These are phyloP conservation scores for Xylariaceae sp. DNA, from an alignment of 2,329 filamentous ascomycete genomes.

Conservation along the genomic window DNA sequence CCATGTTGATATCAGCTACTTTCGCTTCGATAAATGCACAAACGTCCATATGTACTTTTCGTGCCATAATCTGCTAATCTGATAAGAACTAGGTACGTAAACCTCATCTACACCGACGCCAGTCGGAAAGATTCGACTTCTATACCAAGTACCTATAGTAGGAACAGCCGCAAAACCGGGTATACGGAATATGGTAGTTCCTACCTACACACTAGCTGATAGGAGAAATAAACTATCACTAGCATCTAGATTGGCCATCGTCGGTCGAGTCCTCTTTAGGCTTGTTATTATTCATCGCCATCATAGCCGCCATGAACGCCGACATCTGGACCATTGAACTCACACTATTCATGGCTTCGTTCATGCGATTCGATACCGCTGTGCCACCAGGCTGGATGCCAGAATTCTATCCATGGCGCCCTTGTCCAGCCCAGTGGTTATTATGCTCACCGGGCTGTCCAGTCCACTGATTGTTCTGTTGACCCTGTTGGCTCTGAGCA, in stretches of 20 bases:
- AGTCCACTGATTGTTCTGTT: conserved; percentile 41
- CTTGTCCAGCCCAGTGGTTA: conserved; percentile 37
- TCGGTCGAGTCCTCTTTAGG: neutral
- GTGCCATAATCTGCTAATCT: no score
- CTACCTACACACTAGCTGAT: no score
- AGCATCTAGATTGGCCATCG: neutral
- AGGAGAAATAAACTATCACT: neutral
- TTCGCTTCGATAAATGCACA: no score
- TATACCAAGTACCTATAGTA: no score
- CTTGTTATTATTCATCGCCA: neutral
- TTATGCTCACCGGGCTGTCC: conserved; percentile 34
- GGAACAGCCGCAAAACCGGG: no score
- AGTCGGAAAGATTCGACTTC: no score
- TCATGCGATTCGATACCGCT: neutral
- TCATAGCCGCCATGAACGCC: neutral
- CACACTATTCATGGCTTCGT: neutral
- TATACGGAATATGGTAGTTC: neutral
- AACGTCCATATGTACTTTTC: no score
- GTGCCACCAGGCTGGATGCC: neutral
- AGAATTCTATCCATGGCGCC: conserved; percentile 34
- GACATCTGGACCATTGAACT: neutral
- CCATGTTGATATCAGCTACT: no score
- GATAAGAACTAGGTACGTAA: no score
- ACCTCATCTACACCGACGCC: no score
- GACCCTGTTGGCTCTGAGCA: conserved; percentile 43